A percentile compares a stretch with the other conserved stretches of the same genome.
phyloP scores from a whole-genome alignment of 2,329 filamentous ascomycete genomes.

The Endothia cerciana region DNA sequence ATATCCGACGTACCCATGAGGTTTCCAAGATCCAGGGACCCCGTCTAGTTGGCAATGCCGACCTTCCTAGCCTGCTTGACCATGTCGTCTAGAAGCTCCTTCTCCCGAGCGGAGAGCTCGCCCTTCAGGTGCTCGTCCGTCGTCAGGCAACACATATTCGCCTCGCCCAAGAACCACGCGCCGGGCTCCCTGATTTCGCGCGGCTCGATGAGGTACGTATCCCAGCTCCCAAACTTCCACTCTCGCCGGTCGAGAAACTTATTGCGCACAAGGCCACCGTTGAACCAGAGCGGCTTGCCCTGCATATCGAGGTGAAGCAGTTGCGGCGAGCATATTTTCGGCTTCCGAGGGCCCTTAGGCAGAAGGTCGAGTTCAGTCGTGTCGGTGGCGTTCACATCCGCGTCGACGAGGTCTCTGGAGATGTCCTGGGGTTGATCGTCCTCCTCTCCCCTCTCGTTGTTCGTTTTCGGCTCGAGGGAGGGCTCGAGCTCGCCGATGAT shows the following conservation, averaged over 20 bases:
- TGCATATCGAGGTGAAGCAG: slow-evolving; percentile 47
- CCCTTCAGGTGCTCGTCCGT: slow-evolving; percentile 33
- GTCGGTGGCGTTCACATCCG: slow-evolving; percentile 3
- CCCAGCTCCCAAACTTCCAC: slow-evolving; percentile 42
- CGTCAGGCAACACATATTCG: slow-evolving; percentile 43
- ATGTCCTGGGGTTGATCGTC: neutral
- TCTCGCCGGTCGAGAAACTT: slow-evolving; percentile 45
- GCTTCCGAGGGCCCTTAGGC: slow-evolving; percentile 30
- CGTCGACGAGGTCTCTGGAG: neutral
- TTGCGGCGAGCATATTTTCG: slow-evolving; percentile 48
- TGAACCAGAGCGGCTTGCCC: slow-evolving; percentile 50
- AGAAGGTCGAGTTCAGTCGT: slow-evolving; percentile 25
- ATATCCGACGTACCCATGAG: neutral
- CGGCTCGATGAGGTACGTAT: slow-evolving; percentile 40
- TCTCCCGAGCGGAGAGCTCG: slow-evolving; percentile 35
- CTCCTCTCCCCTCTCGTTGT: neutral
- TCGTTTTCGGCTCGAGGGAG: neutral
- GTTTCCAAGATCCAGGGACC: neutral
- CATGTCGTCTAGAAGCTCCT: slow-evolving; percentile 37
- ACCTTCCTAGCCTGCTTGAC: slow-evolving; percentile 33
- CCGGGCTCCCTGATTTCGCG: slow-evolving; percentile 33
- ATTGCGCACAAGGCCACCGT: slow-evolving; percentile 48
- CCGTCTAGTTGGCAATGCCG: slow-evolving; percentile 19
- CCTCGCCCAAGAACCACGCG: slow-evolving; percentile 39
- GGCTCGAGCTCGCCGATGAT: slow-evolving; percentile 36